Conservation (phyloP, 2,329 filamentous ascomycete genomes). For the Clarireedia homoeocarpa region DNA sequence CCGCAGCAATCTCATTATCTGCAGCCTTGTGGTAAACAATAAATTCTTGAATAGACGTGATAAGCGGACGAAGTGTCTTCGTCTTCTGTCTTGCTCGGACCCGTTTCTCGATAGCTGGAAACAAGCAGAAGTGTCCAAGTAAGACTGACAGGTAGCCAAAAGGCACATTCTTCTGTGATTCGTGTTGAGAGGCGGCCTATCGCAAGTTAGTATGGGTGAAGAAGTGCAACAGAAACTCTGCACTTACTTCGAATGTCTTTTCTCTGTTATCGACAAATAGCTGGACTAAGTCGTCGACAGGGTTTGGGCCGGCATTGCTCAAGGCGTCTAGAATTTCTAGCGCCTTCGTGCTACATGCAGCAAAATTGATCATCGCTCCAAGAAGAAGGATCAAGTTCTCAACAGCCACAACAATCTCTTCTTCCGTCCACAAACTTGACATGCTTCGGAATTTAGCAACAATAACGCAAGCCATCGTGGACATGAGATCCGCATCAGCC, state of each 20-base stretch:
- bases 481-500: slow-evolving; percentile 48
- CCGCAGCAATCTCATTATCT: slow-evolving; percentile 38
- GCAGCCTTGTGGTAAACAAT: slow-evolving; percentile 51
- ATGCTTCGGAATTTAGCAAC: slow-evolving; percentile 43
- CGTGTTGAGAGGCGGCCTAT: slow-evolving; percentile 63
- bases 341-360: slow-evolving; percentile 65
- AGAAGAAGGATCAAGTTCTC: slow-evolving; percentile 71
- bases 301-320: slow-evolving; percentile 31
- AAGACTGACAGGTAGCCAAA: slow-evolving; percentile 82
- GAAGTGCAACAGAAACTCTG: background rate
- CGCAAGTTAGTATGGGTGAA: slow-evolving; percentile 8
- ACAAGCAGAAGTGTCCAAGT: slow-evolving; percentile 70
- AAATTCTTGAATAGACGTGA: slow-evolving; percentile 55
- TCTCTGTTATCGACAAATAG: slow-evolving; percentile 63
- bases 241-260: slow-evolving; percentile 58
- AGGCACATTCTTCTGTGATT: slow-evolving; percentile 72
- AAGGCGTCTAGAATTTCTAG: slow-evolving; percentile 40
- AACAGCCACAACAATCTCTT: slow-evolving; percentile 45
- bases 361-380: slow-evolving; percentile 79
- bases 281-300: slow-evolving; percentile 51
- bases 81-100: slow-evolving; percentile 38
- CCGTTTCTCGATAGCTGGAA: slow-evolving; percentile 35
- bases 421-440: slow-evolving; percentile 39
- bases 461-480: slow-evolving; percentile 41
- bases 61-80: slow-evolving; percentile 39